phyloP scores from a whole-genome alignment of 495 filamentous ascomycete genomes.

The Cladorrhinum samala region DNA sequence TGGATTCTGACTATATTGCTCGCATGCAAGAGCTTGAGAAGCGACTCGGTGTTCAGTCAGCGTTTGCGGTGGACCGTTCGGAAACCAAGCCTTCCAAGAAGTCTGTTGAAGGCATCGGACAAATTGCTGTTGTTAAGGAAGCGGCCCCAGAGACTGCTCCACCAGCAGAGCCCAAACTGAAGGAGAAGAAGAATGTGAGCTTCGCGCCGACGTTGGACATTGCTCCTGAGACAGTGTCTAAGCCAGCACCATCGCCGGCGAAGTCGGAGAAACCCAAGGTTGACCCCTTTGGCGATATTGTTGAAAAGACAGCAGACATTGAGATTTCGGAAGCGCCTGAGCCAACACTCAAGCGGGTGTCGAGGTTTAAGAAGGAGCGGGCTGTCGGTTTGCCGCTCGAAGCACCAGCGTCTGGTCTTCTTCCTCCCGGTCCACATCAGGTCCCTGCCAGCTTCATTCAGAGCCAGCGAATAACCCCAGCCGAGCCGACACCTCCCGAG shows the following conservation, averaged over 20 bases:
- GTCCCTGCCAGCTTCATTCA: conserved; percentile 21
- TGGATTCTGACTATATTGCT: conserved; percentile 65
- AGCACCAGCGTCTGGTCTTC: conserved; percentile 4
- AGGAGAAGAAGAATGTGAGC: conserved; percentile 63
- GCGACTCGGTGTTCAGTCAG: conserved; percentile 52
- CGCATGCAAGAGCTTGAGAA: conserved; percentile 82
- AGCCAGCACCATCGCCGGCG: conserved; percentile 30
- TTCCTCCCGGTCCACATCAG: conserved; percentile 30
- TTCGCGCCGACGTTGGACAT: conserved; percentile 76
- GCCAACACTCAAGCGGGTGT: conserved; percentile 34
- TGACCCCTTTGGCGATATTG: conserved; percentile 44
- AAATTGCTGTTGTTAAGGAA: conserved; percentile 15
- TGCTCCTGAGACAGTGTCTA: conserved; percentile 29
- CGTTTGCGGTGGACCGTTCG: conserved; percentile 15
- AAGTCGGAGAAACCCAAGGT: conserved; percentile 27
- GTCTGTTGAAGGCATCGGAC: conserved; percentile 18
- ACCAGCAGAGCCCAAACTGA: background rate
- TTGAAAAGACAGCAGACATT: conserved; percentile 40
- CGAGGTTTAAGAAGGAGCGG: conserved; percentile 41
- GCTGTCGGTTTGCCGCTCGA: conserved; percentile 6
- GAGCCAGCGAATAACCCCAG: conserved; percentile 9
- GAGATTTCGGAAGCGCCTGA: conserved; percentile 26
- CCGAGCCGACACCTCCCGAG: conserved; percentile 46
- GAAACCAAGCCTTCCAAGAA: conserved; percentile 8
- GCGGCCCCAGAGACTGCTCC: background rate